Evolutionary conservation across 768 basidiomycete species (phyloP), one percentile per base, ranked within the genome.

Genomic region (Mrakia blollopis): DNA sequence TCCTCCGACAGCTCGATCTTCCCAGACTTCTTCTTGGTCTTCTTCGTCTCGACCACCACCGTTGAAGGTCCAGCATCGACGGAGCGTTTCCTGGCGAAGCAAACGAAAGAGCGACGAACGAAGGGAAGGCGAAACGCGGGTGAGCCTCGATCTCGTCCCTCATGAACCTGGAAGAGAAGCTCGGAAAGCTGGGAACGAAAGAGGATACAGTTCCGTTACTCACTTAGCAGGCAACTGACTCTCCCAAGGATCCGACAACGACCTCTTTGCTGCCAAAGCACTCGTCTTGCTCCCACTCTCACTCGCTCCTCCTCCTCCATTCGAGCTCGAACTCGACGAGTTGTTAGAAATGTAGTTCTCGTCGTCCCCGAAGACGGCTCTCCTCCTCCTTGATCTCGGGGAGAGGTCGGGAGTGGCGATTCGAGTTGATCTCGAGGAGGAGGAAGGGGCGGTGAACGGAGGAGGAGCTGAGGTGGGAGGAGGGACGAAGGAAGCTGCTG

Each of bases 1-100:
- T 98, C 95, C 77, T 74, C 71, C 1, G 79, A 79, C 41, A 80
- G 68, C 32, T 68, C 60, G 30, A 78, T 71, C 62, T 72, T 67
- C 25, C 41, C 50, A 23, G 57, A 7, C 60, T 73, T 54, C 68
- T 78, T 78, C 72, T 68, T 75, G 60, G 25, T 50, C 62, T 35
- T 62, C 61, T 74, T 74, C 28, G 18, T 60, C 23, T 69, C 52
- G 41, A 75, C 32, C 11, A 35, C 50, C 23, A 47, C 25, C 54
- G 65, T 35, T 23, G 37, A 35, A 41, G 65, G 39, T 39, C 35
- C 65, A 11, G 18, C 65, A 21, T 39, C 65, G 8, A 35, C 39
- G 35, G 65, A 41, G 37, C 37, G 65, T 68, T 37, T 63, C 30
- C 62, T 39, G 16, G 0, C 28, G 14, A 28, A 57, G 10, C n/a